Conservation (phyloP, 805 yeast species). For the Brettanomyces naardenensis region DNA sequence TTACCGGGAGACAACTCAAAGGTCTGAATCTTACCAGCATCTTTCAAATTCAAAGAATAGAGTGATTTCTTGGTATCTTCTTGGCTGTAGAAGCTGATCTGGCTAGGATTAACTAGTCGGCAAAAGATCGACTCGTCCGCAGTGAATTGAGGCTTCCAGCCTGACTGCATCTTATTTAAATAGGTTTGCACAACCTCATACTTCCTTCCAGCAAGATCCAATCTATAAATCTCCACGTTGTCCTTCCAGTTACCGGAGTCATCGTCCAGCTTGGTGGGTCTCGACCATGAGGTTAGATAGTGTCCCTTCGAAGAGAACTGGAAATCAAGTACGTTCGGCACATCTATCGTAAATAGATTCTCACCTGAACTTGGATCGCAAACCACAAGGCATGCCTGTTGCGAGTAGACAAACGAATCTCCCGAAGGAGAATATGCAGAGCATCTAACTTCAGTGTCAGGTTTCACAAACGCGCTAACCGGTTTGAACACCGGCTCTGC, state of each 20-base stretch:
- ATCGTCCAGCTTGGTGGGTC: conserved; percentile 56
- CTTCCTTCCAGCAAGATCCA: conserved; percentile 22
- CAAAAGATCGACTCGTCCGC: conserved; percentile 70
- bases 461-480: conserved; percentile 23
- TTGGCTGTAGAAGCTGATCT: conserved; percentile 54
- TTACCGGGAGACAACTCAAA: conserved; percentile 80
- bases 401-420: conserved; percentile 60
- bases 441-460: conserved; percentile 44
- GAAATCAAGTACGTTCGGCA: conserved; percentile 69
- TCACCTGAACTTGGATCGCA: conserved; percentile 48
- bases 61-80: conserved; percentile 36
- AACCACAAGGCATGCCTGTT: conserved; percentile 51
- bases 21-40: conserved; percentile 34
- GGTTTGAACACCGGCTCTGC: conserved; percentile 34
- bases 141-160: conserved; percentile 91
- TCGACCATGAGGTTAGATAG: conserved; percentile 82
- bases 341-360: conserved; percentile 38
- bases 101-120: conserved; percentile 41
- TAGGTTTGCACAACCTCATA: conserved; percentile 36
- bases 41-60: conserved; percentile 50
- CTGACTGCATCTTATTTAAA: conserved; percentile 74
- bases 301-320: conserved; percentile 86
- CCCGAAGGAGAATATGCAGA: conserved; percentile 68
- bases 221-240: conserved; percentile 72
- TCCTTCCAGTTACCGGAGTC: conserved; percentile 69